A percentile compares a stretch with the other conserved stretches of the same genome.
Conservation (phyloP, 495 filamentous ascomycete species). For the Podospora pseudocomata region DNA sequence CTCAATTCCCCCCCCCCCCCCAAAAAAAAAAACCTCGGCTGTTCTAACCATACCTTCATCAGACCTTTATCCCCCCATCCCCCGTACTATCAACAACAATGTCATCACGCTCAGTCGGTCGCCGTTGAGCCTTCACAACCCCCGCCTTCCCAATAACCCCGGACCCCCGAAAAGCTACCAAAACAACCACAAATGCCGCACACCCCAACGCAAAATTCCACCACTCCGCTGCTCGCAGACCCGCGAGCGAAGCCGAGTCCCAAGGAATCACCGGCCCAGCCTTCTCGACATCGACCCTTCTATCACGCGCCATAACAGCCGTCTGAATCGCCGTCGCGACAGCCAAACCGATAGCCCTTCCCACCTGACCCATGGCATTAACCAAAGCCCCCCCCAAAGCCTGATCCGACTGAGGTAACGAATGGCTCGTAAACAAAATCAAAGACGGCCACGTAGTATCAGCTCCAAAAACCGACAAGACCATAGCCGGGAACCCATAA, state of each 20-base stretch:
- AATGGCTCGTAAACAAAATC: conserved; percentile 56
- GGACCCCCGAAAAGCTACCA: conserved; percentile 41
- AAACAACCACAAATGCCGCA: conserved; percentile 36
- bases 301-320: conserved; percentile 45
- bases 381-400: conserved; percentile 58
- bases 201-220: conserved; percentile 47
- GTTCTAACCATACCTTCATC: not conserved
- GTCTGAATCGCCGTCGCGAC: conserved; percentile 56
- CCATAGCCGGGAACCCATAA: conserved; percentile 56
- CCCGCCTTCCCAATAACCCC: conserved; percentile 44
- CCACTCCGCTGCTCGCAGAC: conserved; percentile 53
- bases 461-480: conserved; percentile 55
- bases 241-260: conserved; percentile 44
- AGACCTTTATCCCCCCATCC: not conserved
- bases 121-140: not conserved
- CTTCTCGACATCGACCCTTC: conserved; percentile 38
- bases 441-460: conserved; percentile 57
- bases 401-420: conserved; percentile 57
- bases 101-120: not conserved
- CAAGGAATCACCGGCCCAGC: conserved; percentile 35
- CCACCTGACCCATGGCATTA: conserved; percentile 57
- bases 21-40: not conserved
- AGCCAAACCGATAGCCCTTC: conserved; percentile 55
- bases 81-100: not conserved
- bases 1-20: not conserved